Evolutionary conservation across 768 basidiomycete genomes (phyloP).

Genomic region (Panaeolus papilionaceus): DNA sequence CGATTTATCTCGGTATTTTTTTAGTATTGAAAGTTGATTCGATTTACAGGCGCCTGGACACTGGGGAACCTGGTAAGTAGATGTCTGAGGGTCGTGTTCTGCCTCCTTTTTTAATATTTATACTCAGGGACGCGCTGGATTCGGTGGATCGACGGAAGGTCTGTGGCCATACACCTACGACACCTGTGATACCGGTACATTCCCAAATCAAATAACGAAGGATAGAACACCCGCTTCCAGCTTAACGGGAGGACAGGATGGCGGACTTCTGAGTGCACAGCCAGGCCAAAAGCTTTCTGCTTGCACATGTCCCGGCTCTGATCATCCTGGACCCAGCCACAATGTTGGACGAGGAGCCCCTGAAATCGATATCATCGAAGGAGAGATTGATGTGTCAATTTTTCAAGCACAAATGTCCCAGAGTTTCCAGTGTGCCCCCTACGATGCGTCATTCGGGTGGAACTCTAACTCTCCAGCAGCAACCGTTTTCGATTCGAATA

Average conservation of each 20-base stretch:
- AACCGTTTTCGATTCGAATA: slow-evolving; percentile 53
- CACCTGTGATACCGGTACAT: slow-evolving; percentile 85
- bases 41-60: slow-evolving; percentile 63
- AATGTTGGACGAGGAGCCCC: slow-evolving; percentile 80
- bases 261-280: slow-evolving; percentile 69
- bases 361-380: slow-evolving; percentile 93
- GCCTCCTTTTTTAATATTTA: slow-evolving; percentile 21
- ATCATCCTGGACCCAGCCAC: slow-evolving; percentile 86
- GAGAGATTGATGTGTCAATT: slow-evolving; percentile 63
- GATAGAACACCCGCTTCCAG: slow-evolving; percentile 66
- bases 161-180: slow-evolving; percentile 89
- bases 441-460: slow-evolving; percentile 71
- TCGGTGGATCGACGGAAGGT: slow-evolving; percentile 89
- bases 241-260: slow-evolving; percentile 55
- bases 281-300: slow-evolving; percentile 88
- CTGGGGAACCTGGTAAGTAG: slow-evolving; percentile 72
- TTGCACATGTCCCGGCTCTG: slow-evolving; percentile 85
- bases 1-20: background rate
- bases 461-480: slow-evolving; percentile 57
- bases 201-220: slow-evolving; percentile 75
- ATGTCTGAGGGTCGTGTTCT: background rate
- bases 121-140: slow-evolving; percentile 79
- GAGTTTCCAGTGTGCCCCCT: slow-evolving; percentile 82
- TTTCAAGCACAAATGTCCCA: slow-evolving; percentile 77
- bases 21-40: slow-evolving; percentile 3